Percentiles rank a stretch among this genome's conserved stretches.
Conservation (phyloP, 2,329 filamentous ascomycete species). For the Penicillium psychrosexuale region DNA sequence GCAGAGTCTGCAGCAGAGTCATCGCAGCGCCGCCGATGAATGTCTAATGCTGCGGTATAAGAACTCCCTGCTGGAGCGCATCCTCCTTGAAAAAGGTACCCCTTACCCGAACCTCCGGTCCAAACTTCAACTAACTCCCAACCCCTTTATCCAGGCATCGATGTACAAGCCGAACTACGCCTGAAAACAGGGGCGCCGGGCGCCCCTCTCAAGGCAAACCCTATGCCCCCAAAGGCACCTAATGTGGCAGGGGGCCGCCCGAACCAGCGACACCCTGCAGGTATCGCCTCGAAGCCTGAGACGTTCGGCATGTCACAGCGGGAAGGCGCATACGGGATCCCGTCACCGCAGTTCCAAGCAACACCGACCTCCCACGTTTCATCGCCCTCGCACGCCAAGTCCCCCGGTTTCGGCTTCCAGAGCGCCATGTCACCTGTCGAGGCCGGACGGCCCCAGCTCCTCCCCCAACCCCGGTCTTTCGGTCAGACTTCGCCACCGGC, state of each 20-base stretch:
- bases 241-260: slow-evolving; percentile 76
- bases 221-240: slow-evolving; percentile 67
- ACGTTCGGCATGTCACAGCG: slow-evolving; percentile 50
- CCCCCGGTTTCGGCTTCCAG: slow-evolving; percentile 59
- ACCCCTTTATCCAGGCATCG: slow-evolving; percentile 64
- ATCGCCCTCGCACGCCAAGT: slow-evolving; percentile 62
- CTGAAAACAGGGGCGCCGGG: slow-evolving; percentile 88
- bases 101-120: neutral
- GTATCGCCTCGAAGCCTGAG: slow-evolving; percentile 68
- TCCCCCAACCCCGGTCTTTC: slow-evolving; percentile 37
- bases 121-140: slow-evolving; percentile 4
- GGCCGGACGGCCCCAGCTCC: slow-evolving; percentile 46
- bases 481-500: slow-evolving; percentile 33
- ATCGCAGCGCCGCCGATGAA: slow-evolving; percentile 91
- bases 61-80: slow-evolving; percentile 92
- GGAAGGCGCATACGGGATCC: slow-evolving; percentile 40
- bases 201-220: slow-evolving; percentile 60
- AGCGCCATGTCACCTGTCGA: slow-evolving; percentile 59
- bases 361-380: slow-evolving; percentile 77
- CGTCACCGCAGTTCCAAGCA: slow-evolving; percentile 72
- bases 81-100: slow-evolving; percentile 89
- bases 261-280: slow-evolving; percentile 68
- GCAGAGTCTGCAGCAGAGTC: slow-evolving; percentile 87
- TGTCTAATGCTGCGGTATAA: slow-evolving; percentile 98
- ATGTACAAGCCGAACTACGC: slow-evolving; percentile 92